Base-by-base conservation (phyloP, 2,329 filamentous ascomycete genomes). In the Thermochaetoides dissita region DNA sequence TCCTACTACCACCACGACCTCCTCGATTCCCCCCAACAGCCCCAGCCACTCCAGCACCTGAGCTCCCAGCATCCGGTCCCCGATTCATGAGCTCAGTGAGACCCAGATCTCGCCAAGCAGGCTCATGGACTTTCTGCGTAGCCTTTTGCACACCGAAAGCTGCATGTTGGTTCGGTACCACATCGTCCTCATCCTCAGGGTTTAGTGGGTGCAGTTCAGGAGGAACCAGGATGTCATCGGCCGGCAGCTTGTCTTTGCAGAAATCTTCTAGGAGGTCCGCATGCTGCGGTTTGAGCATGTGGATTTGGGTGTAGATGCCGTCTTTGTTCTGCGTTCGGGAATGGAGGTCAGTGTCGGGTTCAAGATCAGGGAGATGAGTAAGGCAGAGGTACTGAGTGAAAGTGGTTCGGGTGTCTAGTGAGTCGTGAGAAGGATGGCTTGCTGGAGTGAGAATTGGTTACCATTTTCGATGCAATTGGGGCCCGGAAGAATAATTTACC, bases 171-270 rank as follows among this genome's bases (percentile, higher is more conserved):
- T 91, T 84, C 0, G 85, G 84, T 5, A 91, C 84, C 4, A 91
- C 81, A 55, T 91, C 84, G 56, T 91, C 85, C 62, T 91, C 84
- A 58, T 91, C 84, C 60, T 91, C 84, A 0, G 85, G 84, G 58
- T 91, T 89, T 56, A 87, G 71, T 34, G 84, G 85, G 58, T 86
- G 83, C 57, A 87, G 76, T 48, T 85, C 76, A 7, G 77, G 76
- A 31, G 81, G 76, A n/a, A 93, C 81, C 60, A 84, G 83, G 57
- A 91, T 84, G 43, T 88, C 82, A 63, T 91, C 84, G 47, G 72
- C 67, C n/a, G 79, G 78, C 36, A 83, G 71, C 55, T 70, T 73
- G 63, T 81, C 77, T 57, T 74, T 75, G 69, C 76, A 80, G 56
- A 82, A 81, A 59, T 81, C 78, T 58, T 89, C 84, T 51, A 88